phyloP scores from a whole-genome alignment of 805 yeast species.

The Saccharomycopsis amapae region DNA sequence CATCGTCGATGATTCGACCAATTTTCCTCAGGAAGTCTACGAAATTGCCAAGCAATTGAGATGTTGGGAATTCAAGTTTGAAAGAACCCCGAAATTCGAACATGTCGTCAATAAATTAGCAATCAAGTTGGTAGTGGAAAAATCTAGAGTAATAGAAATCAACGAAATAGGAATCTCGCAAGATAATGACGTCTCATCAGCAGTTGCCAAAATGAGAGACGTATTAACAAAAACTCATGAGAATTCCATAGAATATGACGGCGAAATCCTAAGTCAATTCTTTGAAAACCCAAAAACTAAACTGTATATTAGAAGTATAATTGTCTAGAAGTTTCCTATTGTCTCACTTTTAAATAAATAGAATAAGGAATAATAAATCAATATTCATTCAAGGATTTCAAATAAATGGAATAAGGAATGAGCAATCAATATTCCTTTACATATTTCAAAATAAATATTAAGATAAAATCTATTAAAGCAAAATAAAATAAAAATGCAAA shows the following conservation, averaged over 20 bases:
- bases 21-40: constrained; percentile 16
- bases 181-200: neutral
- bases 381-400: too few relatives aligned
- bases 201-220: neutral
- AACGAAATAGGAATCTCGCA: neutral
- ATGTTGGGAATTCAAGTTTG: constrained; percentile 53
- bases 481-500: too few relatives aligned
- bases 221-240: neutral
- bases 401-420: too few relatives aligned
- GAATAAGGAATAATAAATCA: too few relatives aligned
- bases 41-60: constrained; percentile 19
- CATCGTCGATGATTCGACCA: neutral
- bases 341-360: too few relatives aligned
- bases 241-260: neutral
- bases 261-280: too few relatives aligned
- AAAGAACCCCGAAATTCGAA: constrained; percentile 68
- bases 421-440: too few relatives aligned
- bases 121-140: constrained; percentile 4
- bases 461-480: too few relatives aligned
- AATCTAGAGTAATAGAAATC: constrained; percentile 4
- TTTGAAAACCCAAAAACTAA: too few relatives aligned
- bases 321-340: too few relatives aligned
- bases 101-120: constrained; percentile 34
- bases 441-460: too few relatives aligned
- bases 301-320: too few relatives aligned